These are phyloP conservation scores for Viola pubescens DNA, from an alignment of 441 rosid genomes.

Conservation along the genomic window DNA sequence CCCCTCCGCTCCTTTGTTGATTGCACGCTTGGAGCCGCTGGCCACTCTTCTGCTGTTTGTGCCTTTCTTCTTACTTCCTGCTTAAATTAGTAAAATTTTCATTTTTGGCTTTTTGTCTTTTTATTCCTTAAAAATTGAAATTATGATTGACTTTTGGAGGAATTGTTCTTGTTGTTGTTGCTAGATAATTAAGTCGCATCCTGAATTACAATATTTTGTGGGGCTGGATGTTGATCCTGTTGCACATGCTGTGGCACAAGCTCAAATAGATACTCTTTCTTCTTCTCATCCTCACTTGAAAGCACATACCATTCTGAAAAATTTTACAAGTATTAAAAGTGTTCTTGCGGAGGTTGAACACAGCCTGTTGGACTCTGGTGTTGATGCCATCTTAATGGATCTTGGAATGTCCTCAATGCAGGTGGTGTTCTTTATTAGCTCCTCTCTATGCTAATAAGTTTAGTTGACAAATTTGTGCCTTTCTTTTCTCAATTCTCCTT, in stretches of 20 bases:
- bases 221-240: constrained; percentile 94
- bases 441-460: not conserved
- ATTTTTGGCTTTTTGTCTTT: not conserved
- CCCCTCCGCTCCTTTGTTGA: constrained; percentile 58
- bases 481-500: not conserved
- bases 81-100: not conserved
- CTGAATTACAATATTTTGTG: constrained; percentile 51
- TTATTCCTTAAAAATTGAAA: no score
- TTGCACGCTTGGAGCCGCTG: constrained; percentile 92
- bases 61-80: not conserved
- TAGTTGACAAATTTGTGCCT: not conserved
- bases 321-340: constrained; percentile 54
- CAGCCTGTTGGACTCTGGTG: constrained; percentile 39
- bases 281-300: constrained; percentile 33
- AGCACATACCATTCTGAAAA: constrained; percentile 42
- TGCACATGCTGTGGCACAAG: constrained; percentile 54
- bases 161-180: not conserved
- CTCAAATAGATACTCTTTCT: constrained; percentile 36
- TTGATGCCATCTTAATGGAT: constrained; percentile 90
- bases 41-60: constrained; percentile 81
- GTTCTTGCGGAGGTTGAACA: constrained; percentile 39
- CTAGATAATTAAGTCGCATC: constrained; percentile 67
- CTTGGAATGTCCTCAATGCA: constrained; percentile 98
- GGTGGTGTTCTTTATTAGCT: constrained; percentile 29
- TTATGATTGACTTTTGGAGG: no score